Percentiles rank a stretch among this genome's conserved stretches.
These are phyloP conservation scores for Gossypium anomalum DNA, from an alignment of 345 rosid species.

Conservation along the genomic window DNA sequence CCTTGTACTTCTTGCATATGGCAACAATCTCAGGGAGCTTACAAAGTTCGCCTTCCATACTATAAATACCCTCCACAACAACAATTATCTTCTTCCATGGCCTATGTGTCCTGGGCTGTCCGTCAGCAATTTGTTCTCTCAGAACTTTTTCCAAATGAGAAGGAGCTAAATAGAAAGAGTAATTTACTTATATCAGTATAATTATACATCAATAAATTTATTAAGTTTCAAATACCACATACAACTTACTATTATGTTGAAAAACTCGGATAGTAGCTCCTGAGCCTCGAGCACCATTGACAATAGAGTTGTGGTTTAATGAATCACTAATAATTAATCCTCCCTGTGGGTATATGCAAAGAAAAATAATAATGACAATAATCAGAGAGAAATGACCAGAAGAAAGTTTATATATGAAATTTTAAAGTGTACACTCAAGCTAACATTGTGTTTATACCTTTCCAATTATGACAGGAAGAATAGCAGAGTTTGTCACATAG, in stretches of 20 bases:
- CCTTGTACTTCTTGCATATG: slow-evolving; percentile 93
- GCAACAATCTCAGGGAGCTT: slow-evolving; percentile 87
- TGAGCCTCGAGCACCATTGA: slow-evolving; percentile 96
- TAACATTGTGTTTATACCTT: slow-evolving; percentile 43
- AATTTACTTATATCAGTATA: background rate
- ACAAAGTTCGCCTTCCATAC: slow-evolving; percentile 96
- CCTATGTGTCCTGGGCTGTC: slow-evolving; percentile 88
- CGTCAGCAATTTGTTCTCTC: slow-evolving; percentile 90
- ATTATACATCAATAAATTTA: background rate
- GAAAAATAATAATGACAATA: slow-evolving; percentile 11
- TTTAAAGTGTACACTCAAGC: background rate
- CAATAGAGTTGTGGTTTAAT: slow-evolving; percentile 90
- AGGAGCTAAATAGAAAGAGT: slow-evolving; percentile 48
- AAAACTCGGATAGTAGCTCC: slow-evolving; percentile 95
- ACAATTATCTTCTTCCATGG: slow-evolving; percentile 96
- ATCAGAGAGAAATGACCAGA: slow-evolving; percentile 5
- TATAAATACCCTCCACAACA: slow-evolving; percentile 85
- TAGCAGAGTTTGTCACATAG: slow-evolving; percentile 75
- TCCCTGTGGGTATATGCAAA: slow-evolving; percentile 45
- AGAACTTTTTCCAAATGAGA: slow-evolving; percentile 87
- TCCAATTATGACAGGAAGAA: slow-evolving; percentile 83
- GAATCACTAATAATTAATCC: slow-evolving; percentile 90
- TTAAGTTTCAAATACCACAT: background rate
- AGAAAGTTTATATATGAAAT: background rate
- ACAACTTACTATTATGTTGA: slow-evolving; percentile 79